A percentile compares a stretch with the other conserved stretches of the same genome.
These are phyloP conservation scores for Parietaria judaica DNA, from an alignment of 306 rosid species.

Conservation along the genomic window DNA sequence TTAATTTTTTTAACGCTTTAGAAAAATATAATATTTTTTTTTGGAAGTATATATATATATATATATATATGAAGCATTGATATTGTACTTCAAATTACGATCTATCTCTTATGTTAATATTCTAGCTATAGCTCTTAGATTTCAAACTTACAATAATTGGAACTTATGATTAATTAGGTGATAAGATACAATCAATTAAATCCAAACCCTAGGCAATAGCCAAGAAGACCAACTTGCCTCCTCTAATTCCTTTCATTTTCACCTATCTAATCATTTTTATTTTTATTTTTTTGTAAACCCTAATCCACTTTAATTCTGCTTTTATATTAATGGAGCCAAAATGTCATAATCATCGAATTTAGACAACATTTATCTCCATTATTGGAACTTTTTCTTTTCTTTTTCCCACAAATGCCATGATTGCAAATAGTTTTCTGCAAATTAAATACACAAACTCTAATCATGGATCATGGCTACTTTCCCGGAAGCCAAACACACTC, in stretches of 20 bases:
- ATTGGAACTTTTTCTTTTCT: background rate
- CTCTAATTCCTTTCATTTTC: background rate
- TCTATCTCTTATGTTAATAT: background rate
- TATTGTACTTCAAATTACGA: background rate
- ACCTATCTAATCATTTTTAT: slow-evolving; percentile 7
- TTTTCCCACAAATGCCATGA: slow-evolving; percentile 3
- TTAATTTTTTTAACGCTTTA: no score
- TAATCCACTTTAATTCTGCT: slow-evolving; percentile 10
- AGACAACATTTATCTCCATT: slow-evolving; percentile 3
- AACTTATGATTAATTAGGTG: slow-evolving; percentile 3
- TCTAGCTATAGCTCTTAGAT: background rate
- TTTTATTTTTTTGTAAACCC: background rate
- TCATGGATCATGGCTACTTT: slow-evolving; percentile 18
- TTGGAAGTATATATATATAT: no score
- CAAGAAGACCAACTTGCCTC: background rate
- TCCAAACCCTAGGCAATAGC: background rate
- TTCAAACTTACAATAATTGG: slow-evolving; percentile 6
- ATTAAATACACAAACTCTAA: background rate
- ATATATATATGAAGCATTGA: background rate
- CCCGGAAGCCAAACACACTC: slow-evolving; percentile 11
- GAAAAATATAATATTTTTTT: no score
- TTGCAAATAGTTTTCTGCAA: background rate
- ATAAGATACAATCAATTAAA: background rate
- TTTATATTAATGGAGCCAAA: slow-evolving; percentile 3
- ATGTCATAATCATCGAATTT: slow-evolving; percentile 1